These are phyloP conservation scores for Solanum microdontum DNA, from an alignment of 257 asterid species.

Conservation along the genomic window DNA sequence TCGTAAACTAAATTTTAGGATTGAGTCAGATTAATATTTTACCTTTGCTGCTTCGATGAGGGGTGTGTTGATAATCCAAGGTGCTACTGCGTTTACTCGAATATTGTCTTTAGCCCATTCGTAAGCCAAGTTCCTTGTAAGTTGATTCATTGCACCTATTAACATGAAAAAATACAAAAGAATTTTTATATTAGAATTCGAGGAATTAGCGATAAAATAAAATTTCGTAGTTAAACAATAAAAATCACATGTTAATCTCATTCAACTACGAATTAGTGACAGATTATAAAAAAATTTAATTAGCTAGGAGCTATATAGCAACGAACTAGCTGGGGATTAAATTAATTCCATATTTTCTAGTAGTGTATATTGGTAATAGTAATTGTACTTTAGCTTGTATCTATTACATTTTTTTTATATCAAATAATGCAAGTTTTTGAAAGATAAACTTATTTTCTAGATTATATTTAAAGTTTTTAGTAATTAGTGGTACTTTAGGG, in stretches of 20 bases:
- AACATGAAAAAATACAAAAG: not conserved
- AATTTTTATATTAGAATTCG: no score
- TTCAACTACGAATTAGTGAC: no score
- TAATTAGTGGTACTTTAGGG: not conserved
- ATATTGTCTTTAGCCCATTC: slow-evolving; percentile 27
- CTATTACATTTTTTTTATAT: no score
- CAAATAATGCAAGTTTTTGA: not conserved
- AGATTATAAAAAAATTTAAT: no score
- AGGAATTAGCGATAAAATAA: not conserved
- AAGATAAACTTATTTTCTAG: no score
- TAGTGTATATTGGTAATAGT: no score
- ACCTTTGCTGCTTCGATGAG: not conserved
- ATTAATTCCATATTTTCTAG: no score
- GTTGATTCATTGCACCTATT: slow-evolving; percentile 19
- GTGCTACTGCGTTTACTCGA: slow-evolving; percentile 21
- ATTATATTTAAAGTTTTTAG: not conserved
- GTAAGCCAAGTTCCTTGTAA: slow-evolving; percentile 20
- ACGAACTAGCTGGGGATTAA: not conserved
- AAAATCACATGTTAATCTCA: not conserved
- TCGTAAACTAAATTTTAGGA: no score
- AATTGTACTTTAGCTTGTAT: no score
- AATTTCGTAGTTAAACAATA: no score
- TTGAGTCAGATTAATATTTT: no score
- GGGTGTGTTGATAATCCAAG: slow-evolving; percentile 16
- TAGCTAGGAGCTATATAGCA: no score